Base-by-base conservation (phyloP, 2,329 filamentous ascomycete species). In the Penicillium paneum region DNA sequence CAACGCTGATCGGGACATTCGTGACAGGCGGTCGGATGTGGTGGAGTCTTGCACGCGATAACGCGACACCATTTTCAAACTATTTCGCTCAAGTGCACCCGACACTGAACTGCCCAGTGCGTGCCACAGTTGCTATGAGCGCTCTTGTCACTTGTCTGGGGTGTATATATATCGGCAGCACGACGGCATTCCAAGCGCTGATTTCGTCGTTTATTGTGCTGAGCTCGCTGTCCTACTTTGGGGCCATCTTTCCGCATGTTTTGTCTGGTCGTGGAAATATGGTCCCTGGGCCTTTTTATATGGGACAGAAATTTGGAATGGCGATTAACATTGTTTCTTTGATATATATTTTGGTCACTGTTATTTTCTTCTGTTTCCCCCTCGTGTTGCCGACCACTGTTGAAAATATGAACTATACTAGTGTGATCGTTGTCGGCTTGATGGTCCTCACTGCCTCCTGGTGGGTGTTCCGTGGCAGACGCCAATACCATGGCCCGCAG, bases 111-210 rank as follows among this genome's bases (percentile, higher is more conserved):
- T 81, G 79, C 52, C 83, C 84, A 0, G 78, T 83, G 57, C 80
- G 82, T 57, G 80, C 83, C 0, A 84, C 81, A 0, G 52, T 86
- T 1, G 72, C 76, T 8, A 81, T 79, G 73, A 71, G 76, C 4
- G 57, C 72, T 38, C 69, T 79, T 50, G 79, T 79, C 24, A 83
- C 83, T 0, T 67, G 85, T 3, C 74, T 89, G 0, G 85, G 84
- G 0, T 78, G 77, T 39, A 84, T 89, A 41, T 88, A 88, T 59
- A 79, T 89, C 1, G 86, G 82, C n/a, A 84, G 78, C 56, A 80
- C 77, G 1, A 86, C 84, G 0, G 87, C 87, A 0, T 90, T 89
- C 71, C 81, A 82, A 39, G 86, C 86, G 0, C 82, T 89, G 26
- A 81, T 88, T 8, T 83, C 83, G 10, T 80, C 76, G 0, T 85